Evolutionary conservation across 1,284 basidiomycete species (phyloP), one percentile per base, ranked within the genome.

Genomic region (Marasmius oreades): DNA sequence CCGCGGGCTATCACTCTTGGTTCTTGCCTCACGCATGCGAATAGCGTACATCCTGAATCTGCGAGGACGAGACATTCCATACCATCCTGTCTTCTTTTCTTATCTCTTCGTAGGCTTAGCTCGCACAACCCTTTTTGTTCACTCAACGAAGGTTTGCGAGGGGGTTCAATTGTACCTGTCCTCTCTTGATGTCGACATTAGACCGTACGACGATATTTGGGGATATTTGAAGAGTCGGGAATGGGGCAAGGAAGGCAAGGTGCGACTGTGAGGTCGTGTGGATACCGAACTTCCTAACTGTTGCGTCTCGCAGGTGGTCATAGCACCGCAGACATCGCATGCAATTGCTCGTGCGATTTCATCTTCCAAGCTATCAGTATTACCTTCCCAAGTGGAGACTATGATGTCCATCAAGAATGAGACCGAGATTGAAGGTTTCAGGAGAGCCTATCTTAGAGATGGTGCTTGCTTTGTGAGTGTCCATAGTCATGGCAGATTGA

Each of bases 321-420:
- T 92, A 54, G 76, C 79, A 3, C 79, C 86, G 2, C 77, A 88
- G 57, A 88, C 88, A 0, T 85, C 86, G 1, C 91, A 90, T 64
- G 88, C 89, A 7, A 88, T 92, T 57, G 85, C 87, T 14, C 77
- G 90, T 52, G 88, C 91, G 81, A 75, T 92, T 52, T 90, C 88
- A 0, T 84, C 86, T 65, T 82, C 84, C 69, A 85, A 87, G 10
- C 90, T 88, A 67, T 86, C 86, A 0, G 73, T 90, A 47, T 71
- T 77, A 1, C 82, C 85, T 0, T 80, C 84, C 1, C 77, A 77
- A 54, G 77, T 97, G 16, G 89, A 93, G 55, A 77, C 81, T 48
- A 83, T 90, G 71, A 92, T 95, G 77, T 83, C 87, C 0, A 75
- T 95, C 67, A 99, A 99, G 82, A 98, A 95, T 67, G 74, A 82